These are phyloP conservation scores for Haplosporangium sp. DNA, from an alignment of 371 early-diverging fungal genomes.

Conservation along the genomic window DNA sequence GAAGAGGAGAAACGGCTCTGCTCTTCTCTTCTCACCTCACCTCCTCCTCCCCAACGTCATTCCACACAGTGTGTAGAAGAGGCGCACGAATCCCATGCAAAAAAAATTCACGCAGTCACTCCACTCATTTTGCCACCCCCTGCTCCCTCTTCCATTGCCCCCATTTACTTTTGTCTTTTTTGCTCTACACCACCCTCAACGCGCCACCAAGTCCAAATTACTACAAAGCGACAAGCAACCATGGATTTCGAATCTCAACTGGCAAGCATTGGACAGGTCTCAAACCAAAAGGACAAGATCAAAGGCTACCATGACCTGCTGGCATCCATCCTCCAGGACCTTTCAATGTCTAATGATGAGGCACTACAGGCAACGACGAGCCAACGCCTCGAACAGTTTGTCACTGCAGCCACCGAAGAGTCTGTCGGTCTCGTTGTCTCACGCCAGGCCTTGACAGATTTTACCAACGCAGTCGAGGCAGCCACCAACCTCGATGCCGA, in stretches of 20 bases:
- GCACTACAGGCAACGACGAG: conserved; percentile 13
- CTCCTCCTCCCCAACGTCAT: not conserved
- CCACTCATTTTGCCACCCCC: not conserved
- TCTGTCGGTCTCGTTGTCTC: conserved; percentile 80
- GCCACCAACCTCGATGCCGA: conserved; percentile 46
- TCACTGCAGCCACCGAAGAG: conserved; percentile 77
- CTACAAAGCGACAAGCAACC: not conserved
- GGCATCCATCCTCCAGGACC: conserved; percentile 33
- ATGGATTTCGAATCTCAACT: conserved; percentile 44
- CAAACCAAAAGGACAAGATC: conserved; percentile 57
- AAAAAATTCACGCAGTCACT: too few relatives aligned
- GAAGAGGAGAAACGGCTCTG: not conserved
- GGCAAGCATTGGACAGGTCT: conserved; percentile 37
- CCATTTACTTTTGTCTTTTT: not conserved
- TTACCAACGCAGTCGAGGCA: conserved; percentile 58
- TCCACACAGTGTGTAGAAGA: not conserved
- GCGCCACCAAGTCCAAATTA: too few relatives aligned
- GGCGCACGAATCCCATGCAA: too few relatives aligned
- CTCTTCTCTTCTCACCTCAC: not conserved
- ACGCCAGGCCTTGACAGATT: conserved; percentile 78
- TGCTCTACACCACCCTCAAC: not conserved
- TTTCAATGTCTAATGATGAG: conserved; percentile 13
- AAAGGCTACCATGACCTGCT: conserved; percentile 55
- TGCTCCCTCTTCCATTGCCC: not conserved
- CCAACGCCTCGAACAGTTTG: conserved; percentile 55